Evolutionary conservation across 345 rosid species (phyloP), one percentile per base, ranked within the genome.

Genomic region (Schrenkiella parvula): DNA sequence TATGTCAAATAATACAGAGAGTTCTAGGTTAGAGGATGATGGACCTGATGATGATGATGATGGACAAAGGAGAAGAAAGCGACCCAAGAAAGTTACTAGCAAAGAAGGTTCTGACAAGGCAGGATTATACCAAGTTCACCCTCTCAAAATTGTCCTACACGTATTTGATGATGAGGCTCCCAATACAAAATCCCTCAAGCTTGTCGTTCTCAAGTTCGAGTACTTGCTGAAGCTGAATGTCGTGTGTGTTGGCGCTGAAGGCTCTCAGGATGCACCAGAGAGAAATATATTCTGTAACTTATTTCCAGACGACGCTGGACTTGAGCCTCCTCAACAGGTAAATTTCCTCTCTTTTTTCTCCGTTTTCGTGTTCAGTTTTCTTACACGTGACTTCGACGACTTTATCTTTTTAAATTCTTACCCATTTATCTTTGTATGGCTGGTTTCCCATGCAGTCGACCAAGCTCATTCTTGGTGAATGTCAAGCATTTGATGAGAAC

Each of bases 271-370:
- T 73, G 89, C 85, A 73, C 85, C 85, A 37, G 89, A 87, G 48
- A 73, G 76, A 54, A 84, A 83, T 80, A 88, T 90, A n/a, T 81
- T 95, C 26, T 90, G 91, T 82, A 95, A 95, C 82, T 87, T 95
- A 59, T 95, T 92, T 82, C 97, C 99, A 26, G 82, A 83, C 70
- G 98, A 92, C 44, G 66, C 87, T 18, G 97, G 99, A 35, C 75
- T 81, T 55, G 98, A 89, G 79, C 97, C 88, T 78, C 99, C 98
- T 74, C 93, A 75, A 74, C 93, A 86, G 89, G 99, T 93, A 79
- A 69, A 60, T 26, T 26, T 62, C 39, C 41, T 41, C 58, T 23
- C 6, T 62, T 2, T 58, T 13, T 44, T 38, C 31, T 9, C 32
- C 38, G 18, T 60, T 21, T 38, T 28, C 9, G 35, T 13, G 59